Evolutionary conservation across 2,329 filamentous ascomycete genomes (phyloP), one percentile per base, ranked within the genome.

Genomic region (Coniochaeta sp.): DNA sequence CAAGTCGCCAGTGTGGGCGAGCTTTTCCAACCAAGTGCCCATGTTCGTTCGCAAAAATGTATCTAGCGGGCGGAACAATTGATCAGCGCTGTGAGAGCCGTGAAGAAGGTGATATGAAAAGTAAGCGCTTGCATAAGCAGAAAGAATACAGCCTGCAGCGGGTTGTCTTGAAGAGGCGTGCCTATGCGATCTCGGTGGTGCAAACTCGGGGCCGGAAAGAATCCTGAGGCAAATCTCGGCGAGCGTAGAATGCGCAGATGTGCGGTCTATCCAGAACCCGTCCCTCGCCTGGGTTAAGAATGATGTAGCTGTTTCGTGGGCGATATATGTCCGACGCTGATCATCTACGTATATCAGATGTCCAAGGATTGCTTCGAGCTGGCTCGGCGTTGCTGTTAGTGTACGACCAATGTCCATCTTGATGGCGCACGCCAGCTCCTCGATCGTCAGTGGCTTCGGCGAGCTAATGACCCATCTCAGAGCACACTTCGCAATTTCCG

Each of bases 291-390:
- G 47, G 19, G 58, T 61, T 16, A 73, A 66, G 50, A 72, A 73
- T 60, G 69, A 66, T 59, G 71, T 67, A 22, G 73, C 74, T 16
- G 75, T 77, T 58, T 72, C 68, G 62, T 78, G 76, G 24, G 76
- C 65, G 66, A 76, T 71, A 38, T 72, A 66, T 1, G 76, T 67
- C 55, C 62, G 68, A 11, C 64, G 65, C 24, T 64, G 64, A 26
- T 67, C 69, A 62, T 76, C 73, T 14, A 76, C 64, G n/a, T 64
- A 59, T 5, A 76, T 71, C 24, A 77, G 66, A 55, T 77, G 71
- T 7, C 73, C 73, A 61, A 72, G 74, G 1, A 72, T 64, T 17
- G 66, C 62, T 14, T 59, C 57, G 33, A 72, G 62, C 38, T 43
- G 62, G 60, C 9, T 62, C 50, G 55, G 59, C 3, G 63, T 44